Conservation (phyloP, 2,329 filamentous ascomycete genomes). For the Cladosporium sphaerospermum region DNA sequence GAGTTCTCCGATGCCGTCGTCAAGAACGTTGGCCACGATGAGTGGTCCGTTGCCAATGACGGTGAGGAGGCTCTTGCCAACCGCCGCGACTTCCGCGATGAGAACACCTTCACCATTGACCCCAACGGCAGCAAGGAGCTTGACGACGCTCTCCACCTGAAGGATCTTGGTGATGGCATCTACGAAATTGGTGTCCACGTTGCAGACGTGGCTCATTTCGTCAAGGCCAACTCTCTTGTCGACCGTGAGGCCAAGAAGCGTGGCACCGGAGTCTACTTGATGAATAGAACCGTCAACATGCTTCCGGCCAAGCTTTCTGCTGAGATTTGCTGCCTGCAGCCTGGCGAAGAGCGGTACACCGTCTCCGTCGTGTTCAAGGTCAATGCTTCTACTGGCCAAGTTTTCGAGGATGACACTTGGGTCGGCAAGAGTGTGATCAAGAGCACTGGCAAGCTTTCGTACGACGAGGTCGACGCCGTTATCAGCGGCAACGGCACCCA, state of each 20-base stretch:
- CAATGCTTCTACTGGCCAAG: slow-evolving; percentile 68
- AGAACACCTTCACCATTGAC: slow-evolving; percentile 88
- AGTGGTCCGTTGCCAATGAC: slow-evolving; percentile 83
- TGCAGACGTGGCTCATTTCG: slow-evolving; percentile 90
- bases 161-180: slow-evolving; percentile 72
- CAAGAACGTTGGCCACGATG: slow-evolving; percentile 84
- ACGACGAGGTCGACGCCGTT: slow-evolving; percentile 79
- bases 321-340: slow-evolving; percentile 80
- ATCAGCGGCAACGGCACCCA: slow-evolving; percentile 49
- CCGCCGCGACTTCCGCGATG: slow-evolving; percentile 83
- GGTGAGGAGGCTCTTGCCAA: slow-evolving; percentile 65
- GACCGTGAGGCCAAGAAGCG: slow-evolving; percentile 98
- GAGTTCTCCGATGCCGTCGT: slow-evolving; percentile 96
- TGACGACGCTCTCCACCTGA: slow-evolving; percentile 89
- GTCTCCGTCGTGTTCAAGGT: slow-evolving; percentile 92
- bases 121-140: slow-evolving; percentile 82
- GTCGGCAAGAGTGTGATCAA: slow-evolving; percentile 91
- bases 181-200: slow-evolving; percentile 95
- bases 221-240: slow-evolving; percentile 91
- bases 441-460: slow-evolving; percentile 77
- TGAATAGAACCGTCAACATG: slow-evolving; percentile 83
- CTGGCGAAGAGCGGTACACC: slow-evolving; percentile 82
- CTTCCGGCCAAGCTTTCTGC: slow-evolving; percentile 78
- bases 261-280: slow-evolving; percentile 88
- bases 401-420: slow-evolving; percentile 84